phyloP scores from a whole-genome alignment of 805 yeast species.

The Komagataella pastoris region DNA sequence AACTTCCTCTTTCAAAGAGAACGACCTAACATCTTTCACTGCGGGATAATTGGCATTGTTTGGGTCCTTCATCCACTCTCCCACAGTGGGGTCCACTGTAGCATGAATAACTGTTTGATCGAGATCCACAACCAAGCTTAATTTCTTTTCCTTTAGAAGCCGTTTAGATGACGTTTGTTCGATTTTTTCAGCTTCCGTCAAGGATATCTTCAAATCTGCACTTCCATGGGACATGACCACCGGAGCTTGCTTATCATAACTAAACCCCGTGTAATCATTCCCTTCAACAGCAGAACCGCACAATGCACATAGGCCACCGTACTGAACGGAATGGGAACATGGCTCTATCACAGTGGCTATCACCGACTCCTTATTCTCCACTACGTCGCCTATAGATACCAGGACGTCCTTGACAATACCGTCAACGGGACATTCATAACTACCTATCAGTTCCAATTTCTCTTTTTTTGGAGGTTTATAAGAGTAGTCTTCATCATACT shows the following conservation, averaged over 20 bases:
- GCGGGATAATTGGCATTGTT: slow-evolving; percentile 75
- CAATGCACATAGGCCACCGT: slow-evolving; percentile 87
- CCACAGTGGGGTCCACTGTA: slow-evolving; percentile 94
- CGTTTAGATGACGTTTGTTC: slow-evolving; percentile 55
- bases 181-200: slow-evolving; percentile 75
- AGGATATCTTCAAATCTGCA: slow-evolving; percentile 69
- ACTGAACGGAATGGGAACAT: slow-evolving; percentile 86
- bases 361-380: slow-evolving; percentile 29
- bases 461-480: slow-evolving; percentile 23
- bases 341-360: slow-evolving; percentile 60
- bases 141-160: slow-evolving; percentile 46
- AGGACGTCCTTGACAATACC: slow-evolving; percentile 46
- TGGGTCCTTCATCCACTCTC: slow-evolving; percentile 89
- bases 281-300: slow-evolving; percentile 76
- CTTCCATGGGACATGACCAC: slow-evolving; percentile 85
- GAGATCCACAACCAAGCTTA: slow-evolving; percentile 87
- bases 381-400: slow-evolving; percentile 45
- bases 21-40: slow-evolving; percentile 68
- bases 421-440: slow-evolving; percentile 73
- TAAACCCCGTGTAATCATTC: slow-evolving; percentile 62
- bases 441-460: slow-evolving; percentile 56
- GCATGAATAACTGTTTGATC: slow-evolving; percentile 98
- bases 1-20: slow-evolving; percentile 67
- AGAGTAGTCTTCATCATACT: slow-evolving; percentile 15
- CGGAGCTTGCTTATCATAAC: slow-evolving; percentile 62